Evolutionary conservation across 441 rosid species (phyloP).

Genomic region (Syzygium malaccense): DNA sequence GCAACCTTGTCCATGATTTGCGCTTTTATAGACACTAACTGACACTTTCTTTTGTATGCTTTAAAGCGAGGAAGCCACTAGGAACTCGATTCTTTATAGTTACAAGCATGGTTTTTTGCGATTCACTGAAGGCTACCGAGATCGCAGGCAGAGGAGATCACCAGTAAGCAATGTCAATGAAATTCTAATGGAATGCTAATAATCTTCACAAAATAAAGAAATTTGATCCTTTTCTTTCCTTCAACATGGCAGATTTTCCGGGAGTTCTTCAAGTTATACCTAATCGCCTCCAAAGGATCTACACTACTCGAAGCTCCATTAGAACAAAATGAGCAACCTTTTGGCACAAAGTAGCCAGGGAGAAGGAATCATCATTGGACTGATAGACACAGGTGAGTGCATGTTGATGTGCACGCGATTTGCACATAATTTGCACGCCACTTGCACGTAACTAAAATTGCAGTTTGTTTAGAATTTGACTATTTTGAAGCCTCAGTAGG

Average conservation of each 20-base stretch:
- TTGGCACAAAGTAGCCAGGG: slow-evolving; percentile 21
- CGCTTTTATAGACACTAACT: background rate
- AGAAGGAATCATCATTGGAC: slow-evolving; percentile 34
- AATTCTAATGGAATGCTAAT: background rate
- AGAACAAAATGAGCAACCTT: slow-evolving; percentile 10
- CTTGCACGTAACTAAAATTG: background rate
- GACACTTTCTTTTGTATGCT: background rate
- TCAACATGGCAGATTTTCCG: slow-evolving; percentile 21
- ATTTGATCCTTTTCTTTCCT: background rate
- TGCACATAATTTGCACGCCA: no score
- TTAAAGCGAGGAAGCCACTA: slow-evolving; percentile 44
- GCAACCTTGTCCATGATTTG: background rate
- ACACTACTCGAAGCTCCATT: slow-evolving; percentile 28
- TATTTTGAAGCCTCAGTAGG: slow-evolving; percentile 6
- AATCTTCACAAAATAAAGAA: background rate
- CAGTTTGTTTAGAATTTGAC: background rate
- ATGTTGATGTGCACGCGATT: no score
- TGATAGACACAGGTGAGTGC: slow-evolving; percentile 17
- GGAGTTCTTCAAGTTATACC: slow-evolving; percentile 35
- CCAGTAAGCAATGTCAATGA: slow-evolving; percentile 21
- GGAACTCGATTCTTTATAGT: slow-evolving; percentile 45
- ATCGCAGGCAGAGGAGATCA: slow-evolving; percentile 33
- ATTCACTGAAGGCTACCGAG: slow-evolving; percentile 45
- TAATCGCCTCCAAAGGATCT: slow-evolving; percentile 24
- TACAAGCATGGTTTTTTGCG: slow-evolving; percentile 62